phyloP scores from a whole-genome alignment of 345 rosid genomes.

The Geranium brycei region DNA sequence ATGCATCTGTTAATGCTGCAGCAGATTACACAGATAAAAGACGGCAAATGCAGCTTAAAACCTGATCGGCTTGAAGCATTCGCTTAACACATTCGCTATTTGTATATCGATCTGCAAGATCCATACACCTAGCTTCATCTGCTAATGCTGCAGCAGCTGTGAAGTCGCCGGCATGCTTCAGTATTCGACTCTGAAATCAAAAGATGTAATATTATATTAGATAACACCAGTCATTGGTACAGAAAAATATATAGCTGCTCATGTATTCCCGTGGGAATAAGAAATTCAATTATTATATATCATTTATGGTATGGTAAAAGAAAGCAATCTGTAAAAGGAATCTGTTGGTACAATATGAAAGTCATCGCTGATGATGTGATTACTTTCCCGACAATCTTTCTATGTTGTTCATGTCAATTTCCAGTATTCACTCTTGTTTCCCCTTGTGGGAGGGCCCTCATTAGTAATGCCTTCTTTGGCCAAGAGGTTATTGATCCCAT shows the following conservation, averaged over 20 bases:
- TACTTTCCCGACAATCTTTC: neutral
- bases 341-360: neutral
- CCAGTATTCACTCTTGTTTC: no score
- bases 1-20: neutral
- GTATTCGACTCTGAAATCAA: conserved; percentile 67
- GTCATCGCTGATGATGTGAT: neutral
- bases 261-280: no score
- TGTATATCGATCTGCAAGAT: conserved; percentile 86
- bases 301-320: neutral
- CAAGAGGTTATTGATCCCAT: no score
- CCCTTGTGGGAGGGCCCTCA: no score
- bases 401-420: no score
- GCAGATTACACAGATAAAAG: neutral
- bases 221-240: neutral
- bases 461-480: no score
- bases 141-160: conserved; percentile 86
- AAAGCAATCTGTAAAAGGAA: neutral
- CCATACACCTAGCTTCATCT: conserved; percentile 99
- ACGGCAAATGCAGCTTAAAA: conserved; percentile 16
- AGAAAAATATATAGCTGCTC: no score
- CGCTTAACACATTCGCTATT: conserved; percentile 97
- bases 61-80: conserved; percentile 99
- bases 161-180: conserved; percentile 97
- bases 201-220: conserved; percentile 2
- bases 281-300: no score